phyloP scores from a whole-genome alignment of 164 flowering plant genomes.

The Tetracentron sinense region DNA sequence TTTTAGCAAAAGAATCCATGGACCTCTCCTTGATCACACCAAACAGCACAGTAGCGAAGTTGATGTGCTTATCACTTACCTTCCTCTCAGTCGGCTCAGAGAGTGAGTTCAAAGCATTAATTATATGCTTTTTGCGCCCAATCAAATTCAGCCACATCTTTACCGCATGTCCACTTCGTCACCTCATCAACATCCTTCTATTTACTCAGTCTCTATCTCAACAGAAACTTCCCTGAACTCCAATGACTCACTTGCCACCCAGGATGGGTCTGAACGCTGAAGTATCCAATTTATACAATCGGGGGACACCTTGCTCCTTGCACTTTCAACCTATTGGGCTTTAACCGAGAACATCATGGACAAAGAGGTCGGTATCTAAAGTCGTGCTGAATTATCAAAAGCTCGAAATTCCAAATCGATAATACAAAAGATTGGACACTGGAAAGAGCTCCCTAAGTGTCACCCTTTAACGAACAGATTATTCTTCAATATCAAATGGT shows the following conservation, averaged over 20 bases:
- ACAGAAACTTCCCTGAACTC: conserved; percentile 96
- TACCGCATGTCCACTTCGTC: conserved; percentile 78
- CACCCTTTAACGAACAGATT: conserved; percentile 86
- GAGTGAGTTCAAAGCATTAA: conserved; percentile 93
- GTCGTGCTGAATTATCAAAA: conserved; percentile 86
- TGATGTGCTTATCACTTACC: conserved; percentile 93
- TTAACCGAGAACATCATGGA: conserved; percentile 91
- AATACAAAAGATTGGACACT: conserved; percentile 83
- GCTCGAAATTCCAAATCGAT: conserved; percentile 89
- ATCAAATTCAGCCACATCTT: conserved; percentile 73
- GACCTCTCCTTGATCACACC: conserved; percentile 92
- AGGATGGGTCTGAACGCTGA: conserved; percentile 80
- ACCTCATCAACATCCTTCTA: conserved; percentile 98
- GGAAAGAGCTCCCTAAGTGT: conserved; percentile 60
- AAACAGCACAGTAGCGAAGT: conserved; percentile 80
- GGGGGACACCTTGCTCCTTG: conserved; percentile 79
- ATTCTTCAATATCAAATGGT: conserved; percentile 80
- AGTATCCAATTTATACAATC: conserved; percentile 72
- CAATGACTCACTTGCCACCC: conserved; percentile 71
- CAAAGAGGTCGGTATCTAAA: conserved; percentile 89
- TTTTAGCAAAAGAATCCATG: conserved; percentile 78
- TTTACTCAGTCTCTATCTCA: conserved; percentile 89
- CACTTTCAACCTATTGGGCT: conserved; percentile 72
- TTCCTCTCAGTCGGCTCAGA: conserved; percentile 95
- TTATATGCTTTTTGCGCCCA: conserved; percentile 92